Evolutionary conservation across 176 grass and related monocot genomes (phyloP).

Genomic region (Aegilops bicornis): DNA sequence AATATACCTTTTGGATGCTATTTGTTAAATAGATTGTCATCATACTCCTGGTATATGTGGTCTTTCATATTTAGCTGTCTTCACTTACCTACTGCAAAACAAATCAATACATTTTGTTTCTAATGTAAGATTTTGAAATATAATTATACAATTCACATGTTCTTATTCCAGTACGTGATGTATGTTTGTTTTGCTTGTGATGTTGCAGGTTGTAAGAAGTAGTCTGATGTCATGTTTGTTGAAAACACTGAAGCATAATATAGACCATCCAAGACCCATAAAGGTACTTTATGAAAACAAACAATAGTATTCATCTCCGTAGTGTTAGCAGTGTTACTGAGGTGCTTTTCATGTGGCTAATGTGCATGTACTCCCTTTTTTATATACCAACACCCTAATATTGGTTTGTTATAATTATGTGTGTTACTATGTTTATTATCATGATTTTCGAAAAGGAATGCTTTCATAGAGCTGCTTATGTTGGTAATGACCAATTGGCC

Average conservation of each 20-base stretch:
- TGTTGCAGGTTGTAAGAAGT: constrained; percentile 78
- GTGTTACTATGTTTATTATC: not conserved
- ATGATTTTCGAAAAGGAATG: constrained; percentile 11
- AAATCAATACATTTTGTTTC: constrained; percentile 1
- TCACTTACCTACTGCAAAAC: not conserved
- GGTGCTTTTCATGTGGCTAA: not conserved
- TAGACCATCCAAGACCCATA: constrained; percentile 93
- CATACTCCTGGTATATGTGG: not conserved
- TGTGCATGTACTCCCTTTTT: not conserved
- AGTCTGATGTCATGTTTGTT: constrained; percentile 91
- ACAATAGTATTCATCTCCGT: not conserved
- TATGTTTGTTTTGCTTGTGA: constrained; percentile 26
- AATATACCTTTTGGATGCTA: not conserved
- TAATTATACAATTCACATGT: not conserved
- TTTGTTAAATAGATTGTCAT: not conserved
- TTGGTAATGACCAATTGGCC: constrained; percentile 5
- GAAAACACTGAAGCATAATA: constrained; percentile 97
- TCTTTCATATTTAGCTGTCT: not conserved
- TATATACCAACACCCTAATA: not conserved
- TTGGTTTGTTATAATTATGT: not conserved
- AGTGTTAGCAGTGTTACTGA: not conserved
- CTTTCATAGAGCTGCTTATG: constrained; percentile 8
- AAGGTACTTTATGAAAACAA: constrained; percentile 58
- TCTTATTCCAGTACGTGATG: not conserved
- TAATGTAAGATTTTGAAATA: not conserved